Conservation (phyloP, 768 basidiomycete species). For the Termitomyces sp. region DNA sequence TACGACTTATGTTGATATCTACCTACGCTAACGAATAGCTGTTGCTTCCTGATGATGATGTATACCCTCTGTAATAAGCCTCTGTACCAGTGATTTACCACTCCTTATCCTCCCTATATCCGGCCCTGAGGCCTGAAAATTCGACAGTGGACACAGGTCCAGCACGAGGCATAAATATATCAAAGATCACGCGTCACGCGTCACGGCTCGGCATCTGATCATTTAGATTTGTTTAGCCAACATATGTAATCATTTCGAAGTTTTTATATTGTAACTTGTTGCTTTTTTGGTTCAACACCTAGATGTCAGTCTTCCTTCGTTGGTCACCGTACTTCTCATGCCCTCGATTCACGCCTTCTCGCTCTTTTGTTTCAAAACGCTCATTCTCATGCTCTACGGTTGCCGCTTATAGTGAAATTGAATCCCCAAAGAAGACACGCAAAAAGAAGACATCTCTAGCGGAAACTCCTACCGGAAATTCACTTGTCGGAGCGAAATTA, state of each 20-base stretch:
- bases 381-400: neutral
- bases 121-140: no score
- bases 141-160: no score
- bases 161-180: no score
- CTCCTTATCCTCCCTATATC: no score
- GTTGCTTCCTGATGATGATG: no score
- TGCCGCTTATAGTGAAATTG: neutral
- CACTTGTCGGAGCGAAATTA: slow-evolving; percentile 42
- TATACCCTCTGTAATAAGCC: no score
- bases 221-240: no score
- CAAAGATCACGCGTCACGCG: no score
- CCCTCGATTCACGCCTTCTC: neutral
- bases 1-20: no score
- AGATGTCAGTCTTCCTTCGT: slow-evolving; percentile 16
- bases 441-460: neutral
- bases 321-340: slow-evolving; percentile 6
- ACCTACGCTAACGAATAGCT: no score
- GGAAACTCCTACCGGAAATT: slow-evolving; percentile 16
- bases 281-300: neutral
- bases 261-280: neutral
- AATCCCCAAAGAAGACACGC: neutral
- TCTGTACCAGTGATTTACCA: no score
- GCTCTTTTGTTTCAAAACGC: neutral
- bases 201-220: neutral
- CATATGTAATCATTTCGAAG: neutral